Evolutionary conservation across 495 filamentous ascomycete genomes (phyloP).

Genomic region (Articulospora tetracladia): DNA sequence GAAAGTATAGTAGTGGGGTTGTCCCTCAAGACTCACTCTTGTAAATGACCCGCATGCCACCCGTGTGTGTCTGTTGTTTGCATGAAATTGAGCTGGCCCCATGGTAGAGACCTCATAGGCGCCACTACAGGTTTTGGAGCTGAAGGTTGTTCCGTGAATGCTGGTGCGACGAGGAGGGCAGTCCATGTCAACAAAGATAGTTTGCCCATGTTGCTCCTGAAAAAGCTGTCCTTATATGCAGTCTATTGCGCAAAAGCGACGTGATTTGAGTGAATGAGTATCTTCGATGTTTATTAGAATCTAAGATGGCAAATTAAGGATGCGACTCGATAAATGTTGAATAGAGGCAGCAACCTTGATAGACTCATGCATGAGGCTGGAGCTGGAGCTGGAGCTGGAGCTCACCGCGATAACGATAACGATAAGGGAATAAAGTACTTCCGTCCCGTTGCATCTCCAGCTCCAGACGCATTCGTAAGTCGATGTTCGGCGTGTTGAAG

Average conservation of each 20-base stretch:
- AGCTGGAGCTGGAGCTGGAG: no score
- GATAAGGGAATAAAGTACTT: not conserved
- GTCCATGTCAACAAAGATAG: slow-evolving; percentile 17
- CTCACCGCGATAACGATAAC: not conserved
- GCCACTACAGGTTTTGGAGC: slow-evolving; percentile 75
- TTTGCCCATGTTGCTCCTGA: slow-evolving; percentile 21
- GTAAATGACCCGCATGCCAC: slow-evolving; percentile 91
- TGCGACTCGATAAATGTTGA: no score
- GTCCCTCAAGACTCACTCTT: slow-evolving; percentile 54
- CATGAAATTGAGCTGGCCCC: slow-evolving; percentile 92
- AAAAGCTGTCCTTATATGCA: not conserved
- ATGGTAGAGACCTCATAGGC: slow-evolving; percentile 76
- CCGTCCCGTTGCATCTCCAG: no score
- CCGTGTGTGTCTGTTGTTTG: slow-evolving; percentile 95
- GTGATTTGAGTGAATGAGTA: no score
- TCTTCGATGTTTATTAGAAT: no score
- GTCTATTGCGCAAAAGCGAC: no score
- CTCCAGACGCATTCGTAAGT: no score
- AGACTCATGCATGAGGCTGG: not conserved
- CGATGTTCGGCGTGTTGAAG: no score
- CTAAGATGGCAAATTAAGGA: no score
- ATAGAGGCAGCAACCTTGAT: no score
- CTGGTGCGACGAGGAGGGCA: slow-evolving; percentile 18
- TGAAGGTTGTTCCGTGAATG: slow-evolving; percentile 66
- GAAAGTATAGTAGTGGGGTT: not conserved